phyloP scores from a whole-genome alignment of 2,329 filamentous ascomycete genomes.

The Fusarium succisae region DNA sequence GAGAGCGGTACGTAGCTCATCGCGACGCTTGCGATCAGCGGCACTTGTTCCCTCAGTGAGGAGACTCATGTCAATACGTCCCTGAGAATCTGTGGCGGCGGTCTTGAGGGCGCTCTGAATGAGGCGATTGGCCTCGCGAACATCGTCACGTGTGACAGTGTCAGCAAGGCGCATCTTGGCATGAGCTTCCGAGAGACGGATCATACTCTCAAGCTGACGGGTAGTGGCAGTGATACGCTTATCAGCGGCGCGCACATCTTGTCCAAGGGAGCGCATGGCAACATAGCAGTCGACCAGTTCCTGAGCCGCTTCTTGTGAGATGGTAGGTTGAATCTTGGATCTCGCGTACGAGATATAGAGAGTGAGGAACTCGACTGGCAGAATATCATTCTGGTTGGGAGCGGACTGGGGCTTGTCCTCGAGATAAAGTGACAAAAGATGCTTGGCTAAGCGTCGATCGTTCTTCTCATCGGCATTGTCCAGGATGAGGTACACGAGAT shows the following conservation, averaged over 20 bases:
- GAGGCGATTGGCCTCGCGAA: slow-evolving; percentile 88
- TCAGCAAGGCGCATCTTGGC: slow-evolving; percentile 93
- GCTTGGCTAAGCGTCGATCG: slow-evolving; percentile 88
- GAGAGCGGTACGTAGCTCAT: slow-evolving; percentile 85
- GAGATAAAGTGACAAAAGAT: slow-evolving; percentile 95
- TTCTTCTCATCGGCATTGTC: slow-evolving; percentile 91
- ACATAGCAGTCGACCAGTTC: slow-evolving; percentile 90
- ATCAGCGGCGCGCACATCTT: slow-evolving; percentile 86
- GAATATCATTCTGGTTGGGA: slow-evolving; percentile 75
- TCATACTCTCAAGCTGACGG: slow-evolving; percentile 97
- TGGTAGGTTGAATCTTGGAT: slow-evolving; percentile 81
- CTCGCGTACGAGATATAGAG: slow-evolving; percentile 97
- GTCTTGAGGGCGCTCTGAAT: slow-evolving; percentile 97
- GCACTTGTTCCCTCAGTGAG: slow-evolving; percentile 94
- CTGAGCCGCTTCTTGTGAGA: slow-evolving; percentile 81
- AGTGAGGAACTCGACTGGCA: slow-evolving; percentile 95
- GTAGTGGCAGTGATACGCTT: slow-evolving; percentile 98
- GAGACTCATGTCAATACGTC: slow-evolving; percentile 95
- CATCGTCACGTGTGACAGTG: slow-evolving; percentile 82
- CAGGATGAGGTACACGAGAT: slow-evolving; percentile 95
- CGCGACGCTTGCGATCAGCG: slow-evolving; percentile 82
- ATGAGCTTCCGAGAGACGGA: slow-evolving; percentile 93
- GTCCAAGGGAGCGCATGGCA: slow-evolving; percentile 92
- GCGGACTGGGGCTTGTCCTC: slow-evolving; percentile 94
- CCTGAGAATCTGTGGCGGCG: slow-evolving; percentile 91